These are phyloP conservation scores for Spathaspora arborariae DNA, from an alignment of 805 yeast genomes.

Conservation along the genomic window DNA sequence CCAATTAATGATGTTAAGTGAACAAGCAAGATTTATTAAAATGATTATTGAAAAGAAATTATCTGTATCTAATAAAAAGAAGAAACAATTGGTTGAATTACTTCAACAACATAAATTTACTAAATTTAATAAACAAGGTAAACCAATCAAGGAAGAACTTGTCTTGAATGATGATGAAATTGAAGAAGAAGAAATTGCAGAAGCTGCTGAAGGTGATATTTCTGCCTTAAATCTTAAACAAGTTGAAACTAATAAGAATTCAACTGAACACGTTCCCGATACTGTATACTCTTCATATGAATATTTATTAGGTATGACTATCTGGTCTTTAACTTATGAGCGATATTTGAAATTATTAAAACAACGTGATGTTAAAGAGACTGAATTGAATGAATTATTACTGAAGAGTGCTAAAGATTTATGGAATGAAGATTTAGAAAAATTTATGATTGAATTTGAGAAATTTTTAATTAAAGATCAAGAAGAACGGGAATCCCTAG, in stretches of 20 bases:
- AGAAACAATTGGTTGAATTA: constrained; percentile 58
- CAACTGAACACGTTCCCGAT: constrained; percentile 44
- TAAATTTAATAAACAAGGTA: constrained; percentile 66
- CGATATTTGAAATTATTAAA: constrained; percentile 75
- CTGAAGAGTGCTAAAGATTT: constrained; percentile 76
- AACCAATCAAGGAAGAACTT: constrained; percentile 43
- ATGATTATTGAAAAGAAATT: constrained; percentile 78
- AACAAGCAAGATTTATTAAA: constrained; percentile 89
- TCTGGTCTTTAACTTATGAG: constrained; percentile 91
- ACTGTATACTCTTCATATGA: constrained; percentile 69
- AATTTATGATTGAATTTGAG: constrained; percentile 63
- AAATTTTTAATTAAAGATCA: constrained; percentile 64
- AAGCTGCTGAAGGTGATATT: constrained; percentile 29
- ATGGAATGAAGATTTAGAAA: constrained; percentile 83
- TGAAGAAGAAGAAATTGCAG: constrained; percentile 39
- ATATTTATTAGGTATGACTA: constrained; percentile 85
- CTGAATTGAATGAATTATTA: constrained; percentile 63
- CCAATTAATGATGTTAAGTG: constrained; percentile 68
- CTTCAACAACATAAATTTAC: constrained; percentile 68
- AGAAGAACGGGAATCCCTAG: constrained; percentile 49
- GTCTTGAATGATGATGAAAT: constrained; percentile 21
- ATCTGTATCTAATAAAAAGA: constrained; percentile 69
- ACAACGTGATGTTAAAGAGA: constrained; percentile 70
- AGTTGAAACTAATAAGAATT: constrained; percentile 13
- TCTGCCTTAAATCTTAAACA: constrained; percentile 8